Base-by-base conservation (phyloP, 2,329 filamentous ascomycete genomes). In the Aspergillus sp. region DNA sequence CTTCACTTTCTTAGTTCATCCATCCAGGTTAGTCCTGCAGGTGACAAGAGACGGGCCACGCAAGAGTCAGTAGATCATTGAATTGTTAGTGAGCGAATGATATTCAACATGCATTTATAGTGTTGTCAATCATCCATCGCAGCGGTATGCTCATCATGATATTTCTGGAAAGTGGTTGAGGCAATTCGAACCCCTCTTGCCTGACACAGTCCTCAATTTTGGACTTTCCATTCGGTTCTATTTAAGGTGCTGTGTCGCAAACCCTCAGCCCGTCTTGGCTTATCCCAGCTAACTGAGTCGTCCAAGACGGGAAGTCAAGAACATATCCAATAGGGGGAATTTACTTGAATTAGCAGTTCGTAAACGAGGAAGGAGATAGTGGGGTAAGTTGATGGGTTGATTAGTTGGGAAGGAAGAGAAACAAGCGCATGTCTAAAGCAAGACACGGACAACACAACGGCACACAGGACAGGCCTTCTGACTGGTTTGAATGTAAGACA, bases 251-350 rank as follows among this genome's bases (percentile, higher is more conserved):
- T 21, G 19, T 32, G 28, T 30, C 41, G 25, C 25, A 45, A 47
- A 23, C 23, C 15, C n/a, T 55, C 39, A 15, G 8, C 53, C 32
- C 53, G 30, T 41, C 30, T 47, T 36, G 21, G 39, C 28, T 30
- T 30, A 30, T 30, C 12, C 10, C 28, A 30, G 28, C 9, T 30
- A 30, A 30, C 4, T 0, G 28, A 30, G 19, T 55, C 53, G 39
- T 55, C n/a, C 25, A 28, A 55, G 53, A 30, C 39, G 53, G 43
- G n/a, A 55, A 8, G 39, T 30, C 10, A 45, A 17, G 21, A 55
- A 55, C 41, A 21, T 55, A 15, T 45, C 53, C 53, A 55, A 55
- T 55, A 21, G n/a, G 43, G 53, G 25, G 38, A 4, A 25, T 23
- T 19, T 15, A 53, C 38, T 32, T 19, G 32, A 41, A 41, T 39